A percentile compares a stretch with the other conserved stretches of the same genome.
phyloP scores from a whole-genome alignment of 371 early-diverging fungal species.

The Actinomortierella ambigua region DNA sequence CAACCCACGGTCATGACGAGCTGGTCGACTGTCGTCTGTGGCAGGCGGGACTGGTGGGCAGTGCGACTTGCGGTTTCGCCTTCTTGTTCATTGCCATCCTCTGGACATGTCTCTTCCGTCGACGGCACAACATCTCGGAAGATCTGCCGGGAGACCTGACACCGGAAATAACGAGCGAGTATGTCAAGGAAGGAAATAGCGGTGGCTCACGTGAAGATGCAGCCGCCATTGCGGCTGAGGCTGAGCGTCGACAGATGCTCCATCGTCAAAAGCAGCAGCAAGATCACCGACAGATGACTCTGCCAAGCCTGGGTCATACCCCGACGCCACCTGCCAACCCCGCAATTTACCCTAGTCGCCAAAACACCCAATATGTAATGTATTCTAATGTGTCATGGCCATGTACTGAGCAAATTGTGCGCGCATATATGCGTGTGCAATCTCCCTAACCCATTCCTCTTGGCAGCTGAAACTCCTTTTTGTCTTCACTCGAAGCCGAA shows the following conservation, averaged over 20 bases:
- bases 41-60: slow-evolving; percentile 32
- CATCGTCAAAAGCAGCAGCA: slow-evolving; percentile 19
- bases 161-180: slow-evolving; percentile 11
- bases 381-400: no score
- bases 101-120: slow-evolving; percentile 28
- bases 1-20: slow-evolving; percentile 12
- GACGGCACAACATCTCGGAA: slow-evolving; percentile 24
- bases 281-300: slow-evolving; percentile 10
- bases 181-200: slow-evolving; percentile 6
- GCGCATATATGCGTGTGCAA: no score
- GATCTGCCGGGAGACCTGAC: slow-evolving; percentile 27
- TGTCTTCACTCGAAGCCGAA: no score
- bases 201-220: slow-evolving; percentile 16
- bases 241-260: slow-evolving; percentile 16
- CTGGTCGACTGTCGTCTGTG: slow-evolving; percentile 28
- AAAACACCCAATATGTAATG: no score
- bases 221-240: slow-evolving; percentile 24
- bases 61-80: slow-evolving; percentile 16
- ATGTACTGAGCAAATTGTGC: no score
- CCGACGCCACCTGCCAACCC: no score
- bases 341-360: no score
- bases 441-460: no score
- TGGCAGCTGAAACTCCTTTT: no score
- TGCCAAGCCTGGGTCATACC: no score
- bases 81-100: slow-evolving; percentile 17